Evolutionary conservation across 345 rosid species (phyloP).

Genomic region (Euphorbia lathyris): DNA sequence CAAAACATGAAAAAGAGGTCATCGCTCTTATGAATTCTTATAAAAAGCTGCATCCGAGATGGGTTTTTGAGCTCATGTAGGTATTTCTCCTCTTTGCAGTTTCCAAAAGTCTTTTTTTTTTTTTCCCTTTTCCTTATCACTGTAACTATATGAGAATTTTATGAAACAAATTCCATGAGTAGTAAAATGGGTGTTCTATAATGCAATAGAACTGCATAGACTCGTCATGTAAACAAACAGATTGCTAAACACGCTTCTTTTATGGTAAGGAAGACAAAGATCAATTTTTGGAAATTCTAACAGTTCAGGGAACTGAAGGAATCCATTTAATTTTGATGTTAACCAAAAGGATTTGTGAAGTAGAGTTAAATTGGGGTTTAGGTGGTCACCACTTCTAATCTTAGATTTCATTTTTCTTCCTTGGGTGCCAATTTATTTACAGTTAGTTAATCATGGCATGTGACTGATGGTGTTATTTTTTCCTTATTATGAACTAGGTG

Average conservation of each 20-base stretch:
- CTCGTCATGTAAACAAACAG: neutral
- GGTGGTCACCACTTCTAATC: neutral
- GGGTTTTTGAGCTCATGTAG: slow-evolving; percentile 77
- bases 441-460: neutral
- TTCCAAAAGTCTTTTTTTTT: neutral
- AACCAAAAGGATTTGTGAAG: too few relatives aligned
- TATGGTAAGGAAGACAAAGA: neutral
- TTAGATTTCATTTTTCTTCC: neutral
- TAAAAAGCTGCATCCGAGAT: slow-evolving; percentile 56
- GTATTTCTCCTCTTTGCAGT: neutral
- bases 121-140: neutral
- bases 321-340: neutral
- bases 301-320: neutral
- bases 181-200: neutral
- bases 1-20: slow-evolving; percentile 65
- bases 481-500: slow-evolving; percentile 39
- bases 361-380: neutral
- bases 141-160: neutral
- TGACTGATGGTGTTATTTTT: neutral
- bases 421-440: neutral
- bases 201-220: neutral
- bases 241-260: neutral
- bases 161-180: neutral
- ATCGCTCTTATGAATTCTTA: slow-evolving; percentile 50
- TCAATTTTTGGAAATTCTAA: neutral